Evolutionary conservation across 768 basidiomycete genomes (phyloP).

Genomic region (Dictyophora rubrovolvata): DNA sequence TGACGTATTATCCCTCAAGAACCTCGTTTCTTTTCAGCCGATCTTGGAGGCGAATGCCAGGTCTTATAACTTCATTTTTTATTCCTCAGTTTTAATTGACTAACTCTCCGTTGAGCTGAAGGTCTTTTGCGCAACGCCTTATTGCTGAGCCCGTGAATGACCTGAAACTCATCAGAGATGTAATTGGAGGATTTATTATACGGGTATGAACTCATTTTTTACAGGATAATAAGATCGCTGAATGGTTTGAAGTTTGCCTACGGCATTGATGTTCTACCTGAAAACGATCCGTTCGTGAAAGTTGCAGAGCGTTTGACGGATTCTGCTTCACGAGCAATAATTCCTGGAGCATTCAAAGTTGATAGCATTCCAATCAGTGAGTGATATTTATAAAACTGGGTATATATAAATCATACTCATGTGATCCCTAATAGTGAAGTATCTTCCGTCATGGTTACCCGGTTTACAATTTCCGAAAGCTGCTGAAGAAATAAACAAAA

Average conservation of each 20-base stretch:
- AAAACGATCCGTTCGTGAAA: constrained; percentile 6
- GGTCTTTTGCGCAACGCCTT: too few relatives aligned
- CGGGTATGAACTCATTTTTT: too few relatives aligned
- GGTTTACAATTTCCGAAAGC: constrained; percentile 5
- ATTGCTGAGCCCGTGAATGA: constrained; percentile 32
- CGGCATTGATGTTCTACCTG: constrained; percentile 7
- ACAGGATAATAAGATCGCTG: background rate
- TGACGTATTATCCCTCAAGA: too few relatives aligned
- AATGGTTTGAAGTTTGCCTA: constrained; percentile 10
- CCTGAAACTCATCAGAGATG: constrained; percentile 43
- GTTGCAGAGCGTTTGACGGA: background rate
- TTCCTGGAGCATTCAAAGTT: constrained; percentile 5
- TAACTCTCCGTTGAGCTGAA: too few relatives aligned
- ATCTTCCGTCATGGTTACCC: constrained; percentile 11
- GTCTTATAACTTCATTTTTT: too few relatives aligned
- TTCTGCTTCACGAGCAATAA: background rate
- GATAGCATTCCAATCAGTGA: constrained; percentile 1
- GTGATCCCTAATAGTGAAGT: background rate
- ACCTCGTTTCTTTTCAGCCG: too few relatives aligned
- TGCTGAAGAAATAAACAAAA: background rate
- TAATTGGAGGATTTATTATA: constrained; percentile 13
- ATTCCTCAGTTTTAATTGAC: too few relatives aligned
- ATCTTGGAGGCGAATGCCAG: too few relatives aligned
- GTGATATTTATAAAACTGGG: background rate
- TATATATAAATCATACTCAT: background rate